phyloP scores from a whole-genome alignment of 352 stramenopile species.

The Blastocystis sp. region DNA sequence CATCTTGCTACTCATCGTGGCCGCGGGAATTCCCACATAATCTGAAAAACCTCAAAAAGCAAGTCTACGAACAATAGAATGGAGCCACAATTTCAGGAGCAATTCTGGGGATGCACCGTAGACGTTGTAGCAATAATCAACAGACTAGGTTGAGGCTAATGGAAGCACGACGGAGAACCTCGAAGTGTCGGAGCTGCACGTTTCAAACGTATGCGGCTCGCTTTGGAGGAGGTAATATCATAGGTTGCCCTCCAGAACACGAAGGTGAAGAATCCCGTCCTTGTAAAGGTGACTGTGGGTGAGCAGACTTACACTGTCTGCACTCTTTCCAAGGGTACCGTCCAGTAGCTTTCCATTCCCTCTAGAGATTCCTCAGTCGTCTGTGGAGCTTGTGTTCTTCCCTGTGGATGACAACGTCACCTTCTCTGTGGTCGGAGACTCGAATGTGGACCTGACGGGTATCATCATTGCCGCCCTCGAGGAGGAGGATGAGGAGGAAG shows the following conservation, averaged over 20 bases:
- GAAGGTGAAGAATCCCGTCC: conserved; percentile 45
- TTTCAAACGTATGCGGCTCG: conserved; percentile 10
- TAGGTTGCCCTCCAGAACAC: conserved; percentile 45
- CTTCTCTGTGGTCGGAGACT: conserved; percentile 37
- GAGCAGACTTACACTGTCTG: conserved; percentile 26
- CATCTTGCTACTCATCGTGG: too few relatives aligned
- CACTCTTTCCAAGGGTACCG: conserved; percentile 38
- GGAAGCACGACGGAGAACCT: conserved; percentile 17
- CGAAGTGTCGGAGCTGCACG: conserved; percentile 44
- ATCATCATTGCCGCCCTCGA: conserved; percentile 52
- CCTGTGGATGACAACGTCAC: conserved; percentile 38
- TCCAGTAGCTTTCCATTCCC: background rate
- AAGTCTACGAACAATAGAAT: too few relatives aligned
- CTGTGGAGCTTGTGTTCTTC: conserved; percentile 49
- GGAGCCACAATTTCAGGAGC: conserved; percentile 55
- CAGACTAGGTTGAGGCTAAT: conserved; percentile 33
- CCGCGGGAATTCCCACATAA: too few relatives aligned
- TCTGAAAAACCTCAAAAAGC: too few relatives aligned
- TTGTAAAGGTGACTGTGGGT: conserved; percentile 49
- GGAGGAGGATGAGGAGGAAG: conserved; percentile 19
- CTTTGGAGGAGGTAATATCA: background rate
- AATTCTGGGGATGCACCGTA: conserved; percentile 56
- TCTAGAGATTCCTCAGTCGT: conserved; percentile 37
- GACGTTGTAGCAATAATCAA: background rate
- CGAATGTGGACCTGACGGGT: conserved; percentile 50